These are phyloP conservation scores for Canavalia ensiformis DNA, from an alignment of 306 rosid genomes.

Conservation along the genomic window DNA sequence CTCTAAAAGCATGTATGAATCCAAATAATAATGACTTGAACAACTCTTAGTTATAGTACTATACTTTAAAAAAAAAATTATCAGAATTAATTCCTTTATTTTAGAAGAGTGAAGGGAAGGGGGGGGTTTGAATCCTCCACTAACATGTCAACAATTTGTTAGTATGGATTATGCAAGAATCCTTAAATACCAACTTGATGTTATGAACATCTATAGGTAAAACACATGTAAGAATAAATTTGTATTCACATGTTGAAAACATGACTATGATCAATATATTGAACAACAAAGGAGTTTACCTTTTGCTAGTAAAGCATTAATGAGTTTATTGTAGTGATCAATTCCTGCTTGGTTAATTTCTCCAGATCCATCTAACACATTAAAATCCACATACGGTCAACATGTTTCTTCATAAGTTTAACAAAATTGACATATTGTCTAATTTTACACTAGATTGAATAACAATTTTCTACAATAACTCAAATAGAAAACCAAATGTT, in stretches of 20 bases:
- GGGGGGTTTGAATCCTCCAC: neutral
- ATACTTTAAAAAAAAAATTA: neutral
- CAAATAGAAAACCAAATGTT: no score
- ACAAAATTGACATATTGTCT: no score
- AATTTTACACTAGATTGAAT: neutral
- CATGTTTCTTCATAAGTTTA: neutral
- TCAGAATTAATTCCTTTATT: neutral
- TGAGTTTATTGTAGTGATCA: slow-evolving; percentile 84
- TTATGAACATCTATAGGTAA: neutral
- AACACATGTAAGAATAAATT: neutral
- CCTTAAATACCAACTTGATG: neutral
- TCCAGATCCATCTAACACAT: slow-evolving; percentile 76
- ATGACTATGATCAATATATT: neutral
- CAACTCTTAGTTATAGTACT: neutral
- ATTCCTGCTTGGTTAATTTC: slow-evolving; percentile 78
- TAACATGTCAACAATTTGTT: no score
- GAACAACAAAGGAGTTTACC: slow-evolving; percentile 48
- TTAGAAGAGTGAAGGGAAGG: neutral
- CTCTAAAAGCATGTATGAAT: neutral
- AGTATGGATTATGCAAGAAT: neutral
- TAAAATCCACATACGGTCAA: slow-evolving; percentile 6
- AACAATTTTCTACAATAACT: neutral
- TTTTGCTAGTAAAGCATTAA: slow-evolving; percentile 74
- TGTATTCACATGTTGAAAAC: neutral
- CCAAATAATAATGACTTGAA: neutral